Base-by-base conservation (phyloP, 2,329 filamentous ascomycete species). In the Ophiostoma ulmi region DNA sequence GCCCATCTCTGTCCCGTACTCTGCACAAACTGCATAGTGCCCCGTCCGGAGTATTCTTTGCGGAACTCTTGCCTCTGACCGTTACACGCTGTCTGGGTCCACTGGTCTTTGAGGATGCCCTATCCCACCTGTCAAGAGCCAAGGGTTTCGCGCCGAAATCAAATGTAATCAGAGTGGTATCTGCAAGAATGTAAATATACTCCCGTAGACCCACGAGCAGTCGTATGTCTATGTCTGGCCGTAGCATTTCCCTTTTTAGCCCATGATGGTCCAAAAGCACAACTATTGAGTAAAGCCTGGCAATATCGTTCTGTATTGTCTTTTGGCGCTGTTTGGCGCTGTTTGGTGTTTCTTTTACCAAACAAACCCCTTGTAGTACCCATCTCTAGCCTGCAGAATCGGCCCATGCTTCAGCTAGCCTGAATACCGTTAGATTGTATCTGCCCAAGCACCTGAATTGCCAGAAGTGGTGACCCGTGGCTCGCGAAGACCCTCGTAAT, bases 331-430 rank as follows among this genome's bases (percentile, higher is more conserved):
- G 31, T 31, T 31, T 31, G 3, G 31, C 31, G 31, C 31, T 3
- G 31, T 31, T 31, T 31, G 52, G n/a, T 26, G 52, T 26, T 5
- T 10, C 8, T 58, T 22, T 31, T 63, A 5, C 17, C 58, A 63
- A 63, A 63, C 26, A 63, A 63, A 14, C 58, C 36, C 14, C 64
- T 67, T 70, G 66, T 48, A 35, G 64, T 22, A 66, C n/a, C 36
- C 65, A 48, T 41, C 20, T 20, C 26, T 44, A 26, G 38, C 31
- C 55, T 70, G 69, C 70, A 70, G 70, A n/a, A 68, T 70, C 69
- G 69, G 69, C 48, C 41, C 48, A 67, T 38, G 36, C 52, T 52
- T 39, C 35, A 52, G 39, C 70, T 71, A 71, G 8, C 41, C 67
- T 67, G 44, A 20, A 69, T 71, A 38, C n/a, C 35, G 70, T 69